Base-by-base conservation (phyloP, 345 rosid species). In the Camelina laxa region DNA sequence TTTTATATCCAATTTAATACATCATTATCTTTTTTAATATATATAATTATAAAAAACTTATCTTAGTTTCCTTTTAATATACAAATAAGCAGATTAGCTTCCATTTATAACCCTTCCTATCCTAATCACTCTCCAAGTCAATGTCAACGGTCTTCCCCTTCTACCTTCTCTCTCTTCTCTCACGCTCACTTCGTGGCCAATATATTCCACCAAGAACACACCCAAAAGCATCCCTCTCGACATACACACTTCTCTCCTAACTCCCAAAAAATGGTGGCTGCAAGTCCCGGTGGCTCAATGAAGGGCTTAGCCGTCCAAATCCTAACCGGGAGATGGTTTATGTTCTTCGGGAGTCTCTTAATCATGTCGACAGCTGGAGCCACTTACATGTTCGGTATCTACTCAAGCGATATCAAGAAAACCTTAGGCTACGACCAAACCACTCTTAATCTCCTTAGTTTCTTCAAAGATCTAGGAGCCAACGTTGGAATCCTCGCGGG, bases 401-500 rank as follows among this genome's bases (percentile, higher is more conserved):
- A 86, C 78, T 86, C 89, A 1, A 49, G 16, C 20, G 87, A 82
- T 35, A 75, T 86, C 72, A 86, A 86, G 47, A 3, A 27, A 53
- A 69, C 80, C 15, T 66, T 83, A 63, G 83, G 72, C 41, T 86
- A 86, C 42, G 85, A 84, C 72, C 90, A 86, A 71, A 77, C 85
- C 3, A 84, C 88, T 20, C 80, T 84, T 74, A 83, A 83, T 48
- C 66, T 84, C 51, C 60, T 86, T 8, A 70, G 84, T 70, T 86
- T 84, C 78, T 86, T 79, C 69, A 84, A 82, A 79, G 84, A 86
- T 77, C 75, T 86, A 33, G 90, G 88, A 22, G 83, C 75, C 65
- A 86, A 83, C 74, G 84, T 86, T 0, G 90, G 86, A 24, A 49
- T 86, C 57, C 60, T 86, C 24, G 77, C 84, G 0, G 88, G 88